phyloP scores from a whole-genome alignment of 2,329 filamentous ascomycete species.

The Rhinocladiella similis region DNA sequence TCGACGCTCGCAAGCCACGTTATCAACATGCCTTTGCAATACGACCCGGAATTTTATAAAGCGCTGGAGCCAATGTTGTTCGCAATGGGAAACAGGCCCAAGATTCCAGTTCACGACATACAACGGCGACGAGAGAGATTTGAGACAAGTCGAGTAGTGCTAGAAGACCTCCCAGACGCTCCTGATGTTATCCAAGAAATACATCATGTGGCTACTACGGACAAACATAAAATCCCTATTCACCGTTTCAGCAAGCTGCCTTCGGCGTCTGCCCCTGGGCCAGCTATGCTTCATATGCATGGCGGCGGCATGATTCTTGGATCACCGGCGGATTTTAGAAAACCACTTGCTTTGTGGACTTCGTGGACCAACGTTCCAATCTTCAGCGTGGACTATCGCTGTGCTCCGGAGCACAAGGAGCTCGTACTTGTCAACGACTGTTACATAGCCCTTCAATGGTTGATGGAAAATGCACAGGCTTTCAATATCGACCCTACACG shows the following conservation, averaged over 20 bases:
- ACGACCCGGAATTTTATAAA: not conserved
- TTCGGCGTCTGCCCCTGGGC: constrained; percentile 6
- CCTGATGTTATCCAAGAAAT: too few species aligned
- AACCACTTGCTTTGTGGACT: constrained; percentile 19
- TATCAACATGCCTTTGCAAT: not conserved
- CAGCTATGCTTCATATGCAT: constrained; percentile 32
- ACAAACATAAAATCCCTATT: too few species aligned
- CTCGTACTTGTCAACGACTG: constrained; percentile 31
- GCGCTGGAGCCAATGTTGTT: constrained; percentile 1
- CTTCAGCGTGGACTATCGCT: constrained; percentile 33
- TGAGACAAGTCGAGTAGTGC: too few species aligned
- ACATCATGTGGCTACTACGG: too few species aligned
- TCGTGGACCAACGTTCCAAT: constrained; percentile 26
- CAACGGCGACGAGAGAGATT: not conserved
- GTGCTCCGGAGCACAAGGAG: constrained; percentile 31
- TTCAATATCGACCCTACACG: constrained; percentile 43
- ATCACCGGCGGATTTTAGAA: constrained; percentile 17
- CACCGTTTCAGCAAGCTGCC: too few species aligned
- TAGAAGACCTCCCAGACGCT: too few species aligned
- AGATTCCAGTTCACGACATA: not conserved
- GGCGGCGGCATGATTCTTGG: constrained; percentile 33
- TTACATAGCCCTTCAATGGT: constrained; percentile 39
- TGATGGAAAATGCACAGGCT: constrained; percentile 38
- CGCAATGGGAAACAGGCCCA: not conserved
- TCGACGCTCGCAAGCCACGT: not conserved